These are phyloP conservation scores for Hyphopichia wangnamkhiaoensis DNA, from an alignment of 1,139 yeast species.

Conservation along the genomic window DNA sequence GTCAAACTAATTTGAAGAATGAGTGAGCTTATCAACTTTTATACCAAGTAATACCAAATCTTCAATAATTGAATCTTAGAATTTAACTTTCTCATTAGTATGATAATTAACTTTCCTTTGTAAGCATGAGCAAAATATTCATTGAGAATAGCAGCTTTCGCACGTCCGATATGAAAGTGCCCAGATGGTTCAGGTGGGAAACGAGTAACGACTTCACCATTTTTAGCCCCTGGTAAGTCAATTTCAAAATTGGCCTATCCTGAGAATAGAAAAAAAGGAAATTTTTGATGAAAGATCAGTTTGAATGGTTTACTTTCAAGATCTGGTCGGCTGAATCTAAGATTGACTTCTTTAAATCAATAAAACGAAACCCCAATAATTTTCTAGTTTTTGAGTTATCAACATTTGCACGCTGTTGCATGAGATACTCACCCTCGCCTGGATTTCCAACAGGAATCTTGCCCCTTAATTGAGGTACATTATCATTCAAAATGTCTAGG, in stretches of 20 bases:
- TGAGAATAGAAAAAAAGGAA: no score
- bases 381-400: constrained; percentile 24
- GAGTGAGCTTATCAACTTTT: constrained; percentile 83
- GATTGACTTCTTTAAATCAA: constrained; percentile 34
- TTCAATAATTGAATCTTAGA: constrained; percentile 87
- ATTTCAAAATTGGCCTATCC: constrained; percentile 94
- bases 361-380: constrained; percentile 39
- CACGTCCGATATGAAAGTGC: constrained; percentile 91
- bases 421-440: constrained; percentile 15
- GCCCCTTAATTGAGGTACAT: constrained; percentile 17
- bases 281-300: no score
- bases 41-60: constrained; percentile 87
- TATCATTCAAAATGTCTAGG: constrained; percentile 24
- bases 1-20: constrained; percentile 90
- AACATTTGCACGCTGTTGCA: constrained; percentile 7
- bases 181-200: constrained; percentile 95
- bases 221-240: constrained; percentile 83
- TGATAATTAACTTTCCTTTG: constrained; percentile 96
- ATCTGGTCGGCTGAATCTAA: constrained; percentile 44
- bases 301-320: constrained; percentile 8
- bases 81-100: constrained; percentile 88
- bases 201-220: constrained; percentile 94
- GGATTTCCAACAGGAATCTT: constrained; percentile 36
- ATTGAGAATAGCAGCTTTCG: constrained; percentile 93
- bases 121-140: constrained; percentile 93